phyloP scores from a whole-genome alignment of 1,284 basidiomycete genomes.

The Pterulicium gracile region DNA sequence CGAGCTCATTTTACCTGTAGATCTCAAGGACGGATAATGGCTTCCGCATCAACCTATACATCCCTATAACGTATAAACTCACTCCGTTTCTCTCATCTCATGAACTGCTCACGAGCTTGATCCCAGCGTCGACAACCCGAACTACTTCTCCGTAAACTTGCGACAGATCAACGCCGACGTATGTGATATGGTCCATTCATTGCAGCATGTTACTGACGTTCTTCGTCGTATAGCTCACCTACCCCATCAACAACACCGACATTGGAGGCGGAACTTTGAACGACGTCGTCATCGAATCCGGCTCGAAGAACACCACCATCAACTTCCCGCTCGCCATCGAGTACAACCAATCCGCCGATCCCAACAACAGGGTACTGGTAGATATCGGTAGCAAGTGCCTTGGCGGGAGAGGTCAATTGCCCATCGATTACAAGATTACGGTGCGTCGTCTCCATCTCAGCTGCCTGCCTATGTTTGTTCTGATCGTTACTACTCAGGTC shows the following conservation, averaged over 20 bases:
- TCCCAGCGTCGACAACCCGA: conserved; percentile 72
- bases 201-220: not conserved
- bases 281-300: conserved; percentile 51
- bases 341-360: conserved; percentile 56
- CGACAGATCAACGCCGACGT: conserved; percentile 60
- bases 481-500: not conserved
- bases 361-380: conserved; percentile 45
- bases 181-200: conserved; percentile 5
- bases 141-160: conserved; percentile 74
- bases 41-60: not conserved
- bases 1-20: conserved; percentile 41
- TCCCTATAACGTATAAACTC: conserved; percentile 42
- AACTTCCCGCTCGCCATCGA: conserved; percentile 73
- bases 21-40: conserved; percentile 28
- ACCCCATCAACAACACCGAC: conserved; percentile 59
- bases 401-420: conserved; percentile 41
- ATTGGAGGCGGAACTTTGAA: conserved; percentile 60
- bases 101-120: conserved; percentile 1
- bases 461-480: not conserved
- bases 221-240: conserved; percentile 45
- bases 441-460: conserved; percentile 21
- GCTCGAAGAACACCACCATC: conserved; percentile 58
- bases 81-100: too few relatives aligned
- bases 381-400: conserved; percentile 61
- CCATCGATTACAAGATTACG: conserved; percentile 60